These are phyloP conservation scores for Wallacemonas sp. DNA, from an alignment of 208 protist species.

Conservation along the genomic window DNA sequence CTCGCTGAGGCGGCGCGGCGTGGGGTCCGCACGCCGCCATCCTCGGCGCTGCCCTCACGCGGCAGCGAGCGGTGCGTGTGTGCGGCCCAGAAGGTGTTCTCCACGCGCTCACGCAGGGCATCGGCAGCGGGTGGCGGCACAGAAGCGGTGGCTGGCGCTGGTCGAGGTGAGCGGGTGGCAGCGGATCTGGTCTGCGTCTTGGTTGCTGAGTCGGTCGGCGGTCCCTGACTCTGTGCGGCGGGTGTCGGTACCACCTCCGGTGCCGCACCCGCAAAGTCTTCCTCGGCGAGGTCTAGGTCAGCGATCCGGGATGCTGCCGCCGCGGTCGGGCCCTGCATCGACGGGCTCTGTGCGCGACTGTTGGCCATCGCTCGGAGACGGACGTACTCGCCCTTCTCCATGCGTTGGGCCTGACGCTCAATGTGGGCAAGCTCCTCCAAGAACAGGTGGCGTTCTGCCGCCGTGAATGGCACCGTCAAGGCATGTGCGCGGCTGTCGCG, in stretches of 20 bases:
- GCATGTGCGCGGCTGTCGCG: not conserved
- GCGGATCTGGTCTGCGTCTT: no score
- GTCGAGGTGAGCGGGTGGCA: no score
- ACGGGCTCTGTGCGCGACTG: not conserved
- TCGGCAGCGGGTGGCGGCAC: no score
- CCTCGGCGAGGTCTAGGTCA: no score
- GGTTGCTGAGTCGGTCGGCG: no score
- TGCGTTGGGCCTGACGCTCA: slow-evolving; percentile 17
- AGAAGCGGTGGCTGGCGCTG: no score
- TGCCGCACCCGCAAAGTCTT: no score
- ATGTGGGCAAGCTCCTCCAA: slow-evolving; percentile 19
- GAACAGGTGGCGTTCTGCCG: slow-evolving; percentile 23
- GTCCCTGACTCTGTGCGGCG: no score
- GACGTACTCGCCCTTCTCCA: not conserved
- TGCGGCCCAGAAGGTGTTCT: slow-evolving; percentile 3
- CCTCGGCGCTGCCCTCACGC: not conserved
- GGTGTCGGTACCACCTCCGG: no score
- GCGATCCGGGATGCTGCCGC: no score
- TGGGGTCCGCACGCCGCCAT: not conserved
- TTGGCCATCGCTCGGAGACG: not conserved
- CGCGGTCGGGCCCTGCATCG: no score
- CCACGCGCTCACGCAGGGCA: not conserved
- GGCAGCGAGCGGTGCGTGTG: not conserved
- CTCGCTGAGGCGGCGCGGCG: not conserved
- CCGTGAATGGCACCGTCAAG: slow-evolving; percentile 7